Base-by-base conservation (phyloP, 495 filamentous ascomycete genomes). In the Talaromyces liani region DNA sequence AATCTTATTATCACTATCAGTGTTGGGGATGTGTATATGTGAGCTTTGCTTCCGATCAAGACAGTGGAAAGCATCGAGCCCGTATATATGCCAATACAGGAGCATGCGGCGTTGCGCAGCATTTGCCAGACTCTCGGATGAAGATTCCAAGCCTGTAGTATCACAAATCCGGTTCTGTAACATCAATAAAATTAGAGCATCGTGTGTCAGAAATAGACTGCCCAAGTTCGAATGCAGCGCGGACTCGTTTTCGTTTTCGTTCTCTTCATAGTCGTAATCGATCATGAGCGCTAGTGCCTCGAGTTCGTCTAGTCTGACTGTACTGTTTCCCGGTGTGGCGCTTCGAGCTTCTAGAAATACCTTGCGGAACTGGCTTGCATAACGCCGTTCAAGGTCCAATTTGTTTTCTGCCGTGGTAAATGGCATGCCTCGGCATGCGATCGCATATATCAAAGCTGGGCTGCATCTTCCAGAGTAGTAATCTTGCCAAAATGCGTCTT, bases 261-360 rank as follows among this genome's bases (percentile, higher is more conserved):
- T 33, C 10, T 61, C 27, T 31, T 64, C 58, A 36, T 67, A 67
- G 22, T 67, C 53, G 36, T 58, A 67, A 62, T 67, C 51, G 6
- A 65, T 41, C 58, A 67, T 67, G 8, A 67, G 65, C 9, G 65
- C 65, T 31, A 67, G 29, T 9, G 65, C 65, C 58, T 67, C 65
- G n/a, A 67, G 63, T 14, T 67, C 59, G 41, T 67, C 65, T 14
- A 67, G 63, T 14, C 58, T 51, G 22, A 67, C 58, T 53, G 53
- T 39, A 25, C 33, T 55, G 2, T 64, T 36, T 9, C 45, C 18
- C 6, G 58, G 7, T 4, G 45, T 24, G 1, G 3, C 41, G 25
- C 25, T 64, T 31, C 31, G 63, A 53, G 49, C 33, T 12, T 25
- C 39, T 1, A 67, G 22, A 20, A 62, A 65, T 16, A 51, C 18